phyloP scores from a whole-genome alignment of 108 stramenopile species.

The Nitzschia palea region DNA sequence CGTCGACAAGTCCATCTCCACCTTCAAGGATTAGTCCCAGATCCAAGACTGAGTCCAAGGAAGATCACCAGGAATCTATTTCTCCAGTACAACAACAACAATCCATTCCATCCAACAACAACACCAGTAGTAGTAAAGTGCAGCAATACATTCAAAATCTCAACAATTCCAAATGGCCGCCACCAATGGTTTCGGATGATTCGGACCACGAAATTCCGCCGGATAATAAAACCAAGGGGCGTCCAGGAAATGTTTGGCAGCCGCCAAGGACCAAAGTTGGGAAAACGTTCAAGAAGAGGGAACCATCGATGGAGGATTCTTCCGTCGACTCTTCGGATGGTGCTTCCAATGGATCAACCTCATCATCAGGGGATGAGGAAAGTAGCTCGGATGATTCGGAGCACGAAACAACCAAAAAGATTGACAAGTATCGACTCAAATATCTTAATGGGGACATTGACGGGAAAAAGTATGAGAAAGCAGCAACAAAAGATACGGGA shows the following conservation, averaged over 20 bases:
- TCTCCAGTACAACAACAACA: too few species aligned
- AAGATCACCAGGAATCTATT: not conserved
- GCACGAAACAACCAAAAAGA: not conserved
- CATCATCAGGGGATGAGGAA: not conserved
- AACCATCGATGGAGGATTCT: not conserved
- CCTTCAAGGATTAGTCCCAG: not conserved
- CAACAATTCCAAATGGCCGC: not conserved
- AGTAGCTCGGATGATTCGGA: not conserved
- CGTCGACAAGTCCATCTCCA: not conserved
- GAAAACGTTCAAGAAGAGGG: not conserved
- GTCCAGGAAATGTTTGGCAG: not conserved
- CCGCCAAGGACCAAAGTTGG: not conserved
- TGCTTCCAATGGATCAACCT: too few species aligned
- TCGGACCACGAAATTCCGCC: not conserved
- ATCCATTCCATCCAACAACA: not conserved
- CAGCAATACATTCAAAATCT: not conserved
- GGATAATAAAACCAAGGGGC: not conserved
- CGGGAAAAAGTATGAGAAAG: not conserved
- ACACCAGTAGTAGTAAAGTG: not conserved
- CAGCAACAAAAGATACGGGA: too few species aligned
- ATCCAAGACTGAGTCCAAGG: not conserved
- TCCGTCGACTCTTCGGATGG: not conserved
- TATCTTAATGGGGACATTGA: not conserved
- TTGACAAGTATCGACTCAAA: constrained; percentile 13
- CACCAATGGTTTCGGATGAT: not conserved